Evolutionary conservation across 805 yeast species (phyloP), one percentile per base, ranked within the genome.

Genomic region (Grigorovia transvaalensis): DNA sequence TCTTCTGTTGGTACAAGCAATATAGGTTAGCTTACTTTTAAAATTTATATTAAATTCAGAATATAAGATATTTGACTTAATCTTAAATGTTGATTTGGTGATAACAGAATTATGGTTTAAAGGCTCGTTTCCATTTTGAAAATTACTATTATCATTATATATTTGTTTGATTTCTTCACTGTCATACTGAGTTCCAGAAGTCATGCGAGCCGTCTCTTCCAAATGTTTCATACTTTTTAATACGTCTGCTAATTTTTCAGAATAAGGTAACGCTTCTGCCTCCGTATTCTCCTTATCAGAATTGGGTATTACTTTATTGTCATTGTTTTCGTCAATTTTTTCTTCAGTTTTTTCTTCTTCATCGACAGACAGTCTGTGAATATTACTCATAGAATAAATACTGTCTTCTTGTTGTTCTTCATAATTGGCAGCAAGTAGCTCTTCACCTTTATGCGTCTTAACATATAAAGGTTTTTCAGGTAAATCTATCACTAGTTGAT

Each of bases 391-490:
- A 23, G 68, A 65, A 54, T 64, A 66, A 40, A 69, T 60, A 42
- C 61, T 56, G 51, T 69, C 72, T 43, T 58, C 57, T 43, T 57
- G 45, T 19, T 23, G 23, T 3, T 51, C 43, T 40, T 42, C 18
- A 41, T 63, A 65, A 47, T 74, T 78, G 23, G 74, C 78, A 51
- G 85, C 95, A 6, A 87, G 75, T n/a, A 85, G 65, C 61, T 85
- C 90, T 55, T 89, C 96, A 27, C 96, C 96, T 65, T 85, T 86
- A 64, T 88, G 96, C 2, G 96, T 87, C 59, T 88, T 75, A 57
- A 88, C 75, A 57, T 87, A 79, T 46, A 82, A 75, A 17, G 88
- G 88, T 35, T 74, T 79, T 43, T 73, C 76, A 20, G 77, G 79
- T 23, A 68, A 75, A 45, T 82, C 81, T 48, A 89, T 69, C 13